A percentile compares a stretch with the other conserved stretches of the same genome.
Conservation (phyloP, 2,329 filamentous ascomycete species). For the Dichotomopilus funicola region DNA sequence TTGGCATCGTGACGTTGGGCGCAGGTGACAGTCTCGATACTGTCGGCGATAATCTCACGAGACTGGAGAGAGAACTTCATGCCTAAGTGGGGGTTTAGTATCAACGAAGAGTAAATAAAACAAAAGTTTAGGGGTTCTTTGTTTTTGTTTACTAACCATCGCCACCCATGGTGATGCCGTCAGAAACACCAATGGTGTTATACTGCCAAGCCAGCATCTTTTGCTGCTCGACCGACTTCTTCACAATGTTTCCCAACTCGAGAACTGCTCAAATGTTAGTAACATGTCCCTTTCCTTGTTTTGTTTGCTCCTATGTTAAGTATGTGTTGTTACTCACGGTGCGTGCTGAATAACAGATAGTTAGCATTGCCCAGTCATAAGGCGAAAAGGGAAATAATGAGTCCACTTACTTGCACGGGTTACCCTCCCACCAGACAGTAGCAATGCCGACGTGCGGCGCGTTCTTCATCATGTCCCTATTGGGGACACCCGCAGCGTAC, state of each 20-base stretch:
- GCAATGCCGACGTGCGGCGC: conserved; percentile 86
- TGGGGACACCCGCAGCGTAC: conserved; percentile 83
- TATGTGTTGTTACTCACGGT: conserved; percentile 17
- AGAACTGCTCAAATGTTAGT: conserved; percentile 48
- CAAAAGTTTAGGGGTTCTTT: not conserved
- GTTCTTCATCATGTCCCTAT: conserved; percentile 78
- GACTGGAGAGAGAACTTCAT: conserved; percentile 93
- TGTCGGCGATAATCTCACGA: conserved; percentile 88
- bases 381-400: not conserved
- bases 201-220: conserved; percentile 94
- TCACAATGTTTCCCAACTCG: conserved; percentile 81
- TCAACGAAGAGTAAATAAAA: conserved; percentile 6
- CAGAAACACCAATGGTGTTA: conserved; percentile 81
- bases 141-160: conserved; percentile 53
- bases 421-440: conserved; percentile 96
- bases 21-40: conserved; percentile 86
- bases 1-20: conserved; percentile 91
- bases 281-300: not conserved
- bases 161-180: conserved; percentile 92
- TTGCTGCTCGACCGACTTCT: conserved; percentile 70
- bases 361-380: conserved; percentile 5
- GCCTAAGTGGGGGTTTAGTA: conserved; percentile 42
- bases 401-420: conserved; percentile 76
- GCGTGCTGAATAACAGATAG: conserved; percentile 15
- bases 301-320: too few relatives aligned